Percentiles rank a stretch among this genome's conserved stretches.
Evolutionary conservation across 306 rosid genomes (phyloP).

Genomic region (Cicer bijugum): DNA sequence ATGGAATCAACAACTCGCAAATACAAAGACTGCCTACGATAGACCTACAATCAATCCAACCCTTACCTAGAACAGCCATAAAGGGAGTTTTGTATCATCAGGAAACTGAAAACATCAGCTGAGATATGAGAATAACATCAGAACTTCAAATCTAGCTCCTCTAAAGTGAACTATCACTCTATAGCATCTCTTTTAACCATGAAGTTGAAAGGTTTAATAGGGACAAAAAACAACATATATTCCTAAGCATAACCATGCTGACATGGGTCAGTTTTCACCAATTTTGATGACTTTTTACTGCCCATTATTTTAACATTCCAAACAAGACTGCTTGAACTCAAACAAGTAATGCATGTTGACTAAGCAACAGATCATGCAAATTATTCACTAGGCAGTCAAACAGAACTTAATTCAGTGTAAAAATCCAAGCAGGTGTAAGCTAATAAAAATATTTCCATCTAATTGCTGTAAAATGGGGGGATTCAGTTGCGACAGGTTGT

Average conservation of each 20-base stretch:
- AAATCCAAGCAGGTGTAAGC: slow-evolving; percentile 7
- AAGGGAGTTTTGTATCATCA: not conserved
- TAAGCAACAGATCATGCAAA: not conserved
- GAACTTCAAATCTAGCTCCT: not conserved
- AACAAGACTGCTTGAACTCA: slow-evolving; percentile 20
- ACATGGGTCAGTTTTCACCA: slow-evolving; percentile 1
- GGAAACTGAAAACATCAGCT: not conserved
- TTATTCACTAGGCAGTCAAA: slow-evolving; percentile 10
- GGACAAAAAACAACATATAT: not conserved
- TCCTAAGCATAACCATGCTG: slow-evolving; percentile 22
- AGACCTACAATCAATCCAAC: not conserved
- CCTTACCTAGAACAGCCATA: not conserved
- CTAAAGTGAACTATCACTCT: not conserved
- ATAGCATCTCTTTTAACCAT: not conserved
- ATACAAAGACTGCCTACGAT: not conserved
- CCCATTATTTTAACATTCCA: slow-evolving; percentile 21
- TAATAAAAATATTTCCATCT: slow-evolving; percentile 36
- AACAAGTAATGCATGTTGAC: not conserved
- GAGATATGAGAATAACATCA: slow-evolving; percentile 16
- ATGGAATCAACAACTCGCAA: not conserved
- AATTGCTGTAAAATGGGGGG: not conserved
- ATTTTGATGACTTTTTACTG: not conserved
- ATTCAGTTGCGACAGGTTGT: not conserved
- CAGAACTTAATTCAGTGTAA: not conserved
- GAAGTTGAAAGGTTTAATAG: not conserved